Evolutionary conservation across 2,329 filamentous ascomycete species (phyloP), one percentile per base, ranked within the genome.

Genomic region (Chaetomiaceae sp.): DNA sequence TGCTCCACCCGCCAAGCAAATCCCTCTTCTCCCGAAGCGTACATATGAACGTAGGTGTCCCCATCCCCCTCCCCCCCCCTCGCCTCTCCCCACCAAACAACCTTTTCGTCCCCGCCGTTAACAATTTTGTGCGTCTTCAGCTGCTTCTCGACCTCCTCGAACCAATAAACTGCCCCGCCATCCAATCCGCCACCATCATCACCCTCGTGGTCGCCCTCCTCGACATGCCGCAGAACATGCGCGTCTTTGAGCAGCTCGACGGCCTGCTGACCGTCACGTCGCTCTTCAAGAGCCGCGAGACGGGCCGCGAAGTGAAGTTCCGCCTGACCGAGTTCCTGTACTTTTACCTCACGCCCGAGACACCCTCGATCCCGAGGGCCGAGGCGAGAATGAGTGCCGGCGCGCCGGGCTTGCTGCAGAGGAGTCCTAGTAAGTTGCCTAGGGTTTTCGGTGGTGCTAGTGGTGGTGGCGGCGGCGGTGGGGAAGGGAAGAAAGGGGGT

Each of bases 311-410:
- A 63, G 91, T 97, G 60, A 96, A 96, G 74, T 81, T 96, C 66
- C 94, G 95, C 70, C 82, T 95, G n/a, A 86, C 96, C 62, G 94
- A 97, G 70, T 97, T 97, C 67, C 75, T 99, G 47, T 97, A 97
- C 76, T 97, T 97, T 71, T 99, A 97, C 71, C 85, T 99, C 62
- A 96, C 97, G 86, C 91, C 92, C 46, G 94, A 99, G 72, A 82
- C 81, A 0, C 84, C 79, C 40, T 74, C 78, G 18, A 78, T 79
- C 57, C 78, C 80, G 5, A 71, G 72, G 57, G 74, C 77, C 56
- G 73, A 70, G 18, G 67, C 69, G 46, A 71, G 70, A 49, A 48
- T 34, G 34, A 34, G 25, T 27, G 57, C 57, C 45, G 75, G 74
- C 2, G 73, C 69, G 29, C 76, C 83, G 64, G 73, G 71, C 21